Base-by-base conservation (phyloP, 176 grass and related monocot species). In the Tillandsia fasciculata region DNA sequence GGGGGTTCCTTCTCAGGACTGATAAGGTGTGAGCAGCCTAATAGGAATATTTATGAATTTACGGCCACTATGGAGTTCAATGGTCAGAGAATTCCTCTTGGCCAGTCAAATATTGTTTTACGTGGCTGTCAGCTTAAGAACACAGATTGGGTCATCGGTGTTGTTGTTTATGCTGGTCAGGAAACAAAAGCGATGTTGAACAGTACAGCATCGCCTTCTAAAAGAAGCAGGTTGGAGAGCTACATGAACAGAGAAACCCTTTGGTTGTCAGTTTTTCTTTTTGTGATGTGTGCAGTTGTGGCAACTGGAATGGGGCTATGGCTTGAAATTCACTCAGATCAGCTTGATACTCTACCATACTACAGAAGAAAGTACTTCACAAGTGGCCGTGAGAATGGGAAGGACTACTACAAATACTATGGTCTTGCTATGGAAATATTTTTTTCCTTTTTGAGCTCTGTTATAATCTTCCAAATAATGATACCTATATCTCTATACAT, bases 381-480 rank as follows among this genome's bases (percentile, higher is more conserved):
- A 26, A 74, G 85, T 78, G 95, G 82, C 18, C 72, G 68, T 15
- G 82, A 88, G 17, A 84, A 99, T 78, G 86, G 95, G 69, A 94
- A 99, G 74, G 84, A 88, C 79, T 99, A 88, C 79, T 99, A 78
- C 70, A 90, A 88, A 74, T 99, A 90, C 50, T 99, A 99, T 84
- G 95, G 90, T 48, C 77, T 99, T 52, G 74, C 80, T 51, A 78
- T 99, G 80, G 90, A 99, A 78, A 93, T 90, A 83, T 99, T 99
- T 79, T 99, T 99, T 80, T 93, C 95, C 74, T 99, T 99, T 84
- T 75, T 99, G 72, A 99, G 95, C 77, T 99, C 95, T 85, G 87
- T 99, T 70, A 99, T 99, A 70, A 92, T 99, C 72, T 99, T 99
- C 80, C 95, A 99, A 82, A 99, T 99, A 78, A 99, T 99, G 95